A percentile compares a stretch with the other conserved stretches of the same genome.
These are phyloP conservation scores for Sugiyamaella smithiae DNA, from an alignment of 805 yeast genomes.

Conservation along the genomic window DNA sequence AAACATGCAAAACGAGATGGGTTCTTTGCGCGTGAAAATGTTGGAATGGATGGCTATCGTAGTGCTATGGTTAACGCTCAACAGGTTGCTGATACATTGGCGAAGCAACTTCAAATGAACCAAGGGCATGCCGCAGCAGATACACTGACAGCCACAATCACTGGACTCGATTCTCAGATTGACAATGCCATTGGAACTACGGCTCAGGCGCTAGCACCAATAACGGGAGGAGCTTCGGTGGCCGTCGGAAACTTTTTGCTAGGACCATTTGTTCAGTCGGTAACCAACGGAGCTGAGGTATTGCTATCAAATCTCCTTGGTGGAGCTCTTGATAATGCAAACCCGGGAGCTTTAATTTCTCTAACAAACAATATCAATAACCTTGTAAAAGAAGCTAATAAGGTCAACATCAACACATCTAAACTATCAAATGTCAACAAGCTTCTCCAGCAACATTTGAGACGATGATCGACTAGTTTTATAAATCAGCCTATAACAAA, in stretches of 20 bases:
- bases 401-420: constrained; percentile 13
- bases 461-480: no score
- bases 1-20: not conserved
- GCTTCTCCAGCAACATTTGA: not conserved
- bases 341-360: constrained; percentile 6
- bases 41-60: not conserved
- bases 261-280: constrained; percentile 32
- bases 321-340: constrained; percentile 21
- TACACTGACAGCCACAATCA: constrained; percentile 22
- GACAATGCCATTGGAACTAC: constrained; percentile 29
- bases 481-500: no score
- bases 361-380: constrained; percentile 6
- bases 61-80: constrained; percentile 6
- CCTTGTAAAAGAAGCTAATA: constrained; percentile 10
- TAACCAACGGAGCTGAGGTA: constrained; percentile 33
- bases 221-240: constrained; percentile 28
- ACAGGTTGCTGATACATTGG: constrained; percentile 6
- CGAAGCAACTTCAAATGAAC: not conserved
- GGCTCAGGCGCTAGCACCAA: constrained; percentile 20
- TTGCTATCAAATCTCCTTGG: constrained; percentile 24
- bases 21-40: not conserved
- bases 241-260: constrained; percentile 26
- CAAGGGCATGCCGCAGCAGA: constrained; percentile 15
- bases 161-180: constrained; percentile 33
- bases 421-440: constrained; percentile 6